Conservation (phyloP, 2,329 filamentous ascomycete genomes). For the Fusarium cicatricum region DNA sequence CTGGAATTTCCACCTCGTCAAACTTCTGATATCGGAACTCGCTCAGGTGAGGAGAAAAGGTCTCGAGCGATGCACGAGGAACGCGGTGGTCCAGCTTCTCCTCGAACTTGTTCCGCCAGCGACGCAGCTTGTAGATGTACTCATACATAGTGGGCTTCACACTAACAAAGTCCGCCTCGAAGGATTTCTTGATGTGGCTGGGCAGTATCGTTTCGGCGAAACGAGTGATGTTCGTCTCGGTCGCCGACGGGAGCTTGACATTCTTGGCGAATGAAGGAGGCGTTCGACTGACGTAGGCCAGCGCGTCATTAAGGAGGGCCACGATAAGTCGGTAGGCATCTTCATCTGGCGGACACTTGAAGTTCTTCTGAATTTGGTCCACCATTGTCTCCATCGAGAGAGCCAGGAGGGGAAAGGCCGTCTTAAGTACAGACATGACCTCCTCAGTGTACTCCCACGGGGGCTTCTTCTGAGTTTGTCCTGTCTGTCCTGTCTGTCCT, state of each 20-base stretch:
- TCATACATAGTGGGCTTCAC: slow-evolving; percentile 98
- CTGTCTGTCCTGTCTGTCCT: slow-evolving; percentile 37
- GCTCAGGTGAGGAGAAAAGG: slow-evolving; percentile 88
- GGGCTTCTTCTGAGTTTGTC: slow-evolving; percentile 69
- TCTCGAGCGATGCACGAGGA: slow-evolving; percentile 78
- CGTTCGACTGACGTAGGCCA: slow-evolving; percentile 90
- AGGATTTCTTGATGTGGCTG: slow-evolving; percentile 92
- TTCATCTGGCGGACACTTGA: slow-evolving; percentile 98
- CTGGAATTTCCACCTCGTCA: slow-evolving; percentile 96
- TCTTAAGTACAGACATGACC: slow-evolving; percentile 94
- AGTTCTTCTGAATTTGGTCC: slow-evolving; percentile 98
- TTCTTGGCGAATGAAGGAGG: slow-evolving; percentile 88
- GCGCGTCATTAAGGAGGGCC: slow-evolving; percentile 93
- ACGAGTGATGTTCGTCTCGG: slow-evolving; percentile 94
- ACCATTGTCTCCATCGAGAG: slow-evolving; percentile 99
- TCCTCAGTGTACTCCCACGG: slow-evolving; percentile 98
- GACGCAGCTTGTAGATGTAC: slow-evolving; percentile 96
- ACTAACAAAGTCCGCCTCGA: slow-evolving; percentile 95
- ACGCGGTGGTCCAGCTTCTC: slow-evolving; percentile 91
- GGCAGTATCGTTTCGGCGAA: slow-evolving; percentile 98
- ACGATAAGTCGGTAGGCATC: slow-evolving; percentile 97
- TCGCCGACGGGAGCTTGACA: slow-evolving; percentile 87
- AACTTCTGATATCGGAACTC: slow-evolving; percentile 99
- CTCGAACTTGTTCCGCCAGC: slow-evolving; percentile 97
- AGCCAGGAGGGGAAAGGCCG: slow-evolving; percentile 92